Percentiles rank a stretch among this genome's conserved stretches.
phyloP scores from a whole-genome alignment of 805 yeast genomes.

The Starmerella stellata region DNA sequence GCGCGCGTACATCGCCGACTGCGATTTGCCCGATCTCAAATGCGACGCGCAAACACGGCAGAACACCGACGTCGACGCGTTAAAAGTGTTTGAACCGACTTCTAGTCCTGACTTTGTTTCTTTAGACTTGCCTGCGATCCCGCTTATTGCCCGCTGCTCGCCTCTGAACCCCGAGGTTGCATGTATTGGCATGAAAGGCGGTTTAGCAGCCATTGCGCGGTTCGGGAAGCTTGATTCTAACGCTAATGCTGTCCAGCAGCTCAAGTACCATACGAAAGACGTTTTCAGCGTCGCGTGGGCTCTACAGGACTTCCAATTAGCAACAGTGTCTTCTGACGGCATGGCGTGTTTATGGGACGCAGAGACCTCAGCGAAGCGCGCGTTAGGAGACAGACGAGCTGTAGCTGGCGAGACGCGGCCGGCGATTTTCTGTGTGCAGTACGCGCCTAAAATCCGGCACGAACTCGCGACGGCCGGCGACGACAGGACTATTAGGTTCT shows the following conservation, averaged over 20 bases:
- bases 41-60: slow-evolving; percentile 9
- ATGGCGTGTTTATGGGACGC: slow-evolving; percentile 58
- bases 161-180: slow-evolving; percentile 30
- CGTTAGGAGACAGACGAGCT: slow-evolving; percentile 41
- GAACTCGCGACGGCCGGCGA: slow-evolving; percentile 62
- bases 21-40: slow-evolving; percentile 21
- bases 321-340: slow-evolving; percentile 50
- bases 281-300: slow-evolving; percentile 64
- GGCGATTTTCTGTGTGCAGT: slow-evolving; percentile 44
- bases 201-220: slow-evolving; percentile 22
- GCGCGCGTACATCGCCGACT: slow-evolving; percentile 26
- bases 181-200: slow-evolving; percentile 35
- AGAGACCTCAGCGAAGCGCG: slow-evolving; percentile 27
- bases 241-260: slow-evolving; percentile 18
- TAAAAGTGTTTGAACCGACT: neutral
- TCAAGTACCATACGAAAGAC: slow-evolving; percentile 41
- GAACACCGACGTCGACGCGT: neutral
- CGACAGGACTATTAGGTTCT: slow-evolving; percentile 51
- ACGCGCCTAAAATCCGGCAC: slow-evolving; percentile 37
- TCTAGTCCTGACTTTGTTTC: neutral
- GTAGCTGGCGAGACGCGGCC: slow-evolving; percentile 36
- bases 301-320: slow-evolving; percentile 23
- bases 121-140: slow-evolving; percentile 4
- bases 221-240: too few species aligned
- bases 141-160: slow-evolving; percentile 30